Percentiles rank a stretch among this genome's conserved stretches.
Conservation (phyloP, 2,329 filamentous ascomycete species). For the Aspergillus ruber region DNA sequence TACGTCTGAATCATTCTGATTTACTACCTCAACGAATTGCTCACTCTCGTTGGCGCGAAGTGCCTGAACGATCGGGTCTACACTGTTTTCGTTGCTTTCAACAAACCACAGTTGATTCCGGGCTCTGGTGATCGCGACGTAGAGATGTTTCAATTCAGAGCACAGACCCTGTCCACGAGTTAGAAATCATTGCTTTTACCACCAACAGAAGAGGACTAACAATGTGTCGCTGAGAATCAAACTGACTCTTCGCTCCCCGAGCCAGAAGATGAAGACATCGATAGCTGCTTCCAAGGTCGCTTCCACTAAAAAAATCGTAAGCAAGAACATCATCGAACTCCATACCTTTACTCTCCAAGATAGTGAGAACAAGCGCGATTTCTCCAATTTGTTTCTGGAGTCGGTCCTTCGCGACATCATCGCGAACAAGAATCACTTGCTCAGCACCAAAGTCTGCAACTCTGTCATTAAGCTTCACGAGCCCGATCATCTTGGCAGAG, state of each 20-base stretch:
- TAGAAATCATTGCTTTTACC: neutral
- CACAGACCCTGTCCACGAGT: too few relatives aligned
- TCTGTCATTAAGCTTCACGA: conserved; percentile 13
- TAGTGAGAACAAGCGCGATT: conserved; percentile 23
- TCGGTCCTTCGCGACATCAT: conserved; percentile 19
- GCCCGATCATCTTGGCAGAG: conserved; percentile 16
- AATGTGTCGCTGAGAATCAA: conserved; percentile 16
- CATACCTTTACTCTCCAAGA: conserved; percentile 31
- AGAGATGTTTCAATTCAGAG: conserved; percentile 13
- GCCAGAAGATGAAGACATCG: conserved; percentile 13
- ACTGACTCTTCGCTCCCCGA: conserved; percentile 1
- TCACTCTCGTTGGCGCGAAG: conserved; percentile 2
- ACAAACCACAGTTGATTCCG: conserved; percentile 18
- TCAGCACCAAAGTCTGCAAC: conserved; percentile 25
- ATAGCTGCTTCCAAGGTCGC: conserved; percentile 13
- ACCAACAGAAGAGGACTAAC: conserved; percentile 1
- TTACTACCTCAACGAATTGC: conserved; percentile 12
- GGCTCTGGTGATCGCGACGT: conserved; percentile 25
- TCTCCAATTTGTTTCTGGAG: conserved; percentile 19
- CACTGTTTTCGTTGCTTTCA: conserved; percentile 11
- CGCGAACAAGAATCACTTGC: conserved; percentile 29
- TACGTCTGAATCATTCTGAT: conserved; percentile 7
- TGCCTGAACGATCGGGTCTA: conserved; percentile 10
- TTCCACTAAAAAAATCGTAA: conserved; percentile 23
- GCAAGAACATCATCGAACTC: conserved; percentile 31